Base-by-base conservation (phyloP, 441 rosid genomes). In the Populus hybrid region DNA sequence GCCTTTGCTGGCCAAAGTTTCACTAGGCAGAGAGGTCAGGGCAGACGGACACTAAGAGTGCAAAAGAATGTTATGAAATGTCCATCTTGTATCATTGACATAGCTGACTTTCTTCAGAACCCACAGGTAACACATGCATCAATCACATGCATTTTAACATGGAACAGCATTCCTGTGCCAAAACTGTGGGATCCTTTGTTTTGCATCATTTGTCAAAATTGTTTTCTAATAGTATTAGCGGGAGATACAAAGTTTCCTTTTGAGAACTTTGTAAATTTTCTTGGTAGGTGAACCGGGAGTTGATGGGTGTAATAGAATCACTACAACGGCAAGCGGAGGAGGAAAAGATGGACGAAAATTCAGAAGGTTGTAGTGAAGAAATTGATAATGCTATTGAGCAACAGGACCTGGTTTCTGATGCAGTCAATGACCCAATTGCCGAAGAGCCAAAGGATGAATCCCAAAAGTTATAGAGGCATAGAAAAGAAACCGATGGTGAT, bases 51-150 rank as follows among this genome's bases (percentile, higher is more conserved):
- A 0, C 83, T 91, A 2, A 84, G 97, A 21, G 77, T 83, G 0
- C 88, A 85, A 75, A 91, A 90, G 88, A 91, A 88, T 35, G 8
- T 91, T 64, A 78, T 88, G 89, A 88, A 85, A 1, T 94, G 98
- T 75, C 97, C 97, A 50, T 80, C 82, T 4, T 91, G 97, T 80
- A 77, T 88, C 31, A 79, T 69, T 36, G 94, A 92, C 85, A 82
- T 92, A 20, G 79, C 92, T 6, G 95, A 94, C 26, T 89, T 87
- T 71, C 85, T 93, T 29, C 89, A 80, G 74, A 85, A 88, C 76
- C 89, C 90, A 2, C 88, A 90, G 91, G 96, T 89, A 53, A 33
- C 24, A 23, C 24, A 23, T 23, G 24, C 24, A 23, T 23, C 24
- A 23, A 23, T 23, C 53, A 56, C 20, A 69, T 50, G 61, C 74